phyloP scores from a whole-genome alignment of 2,329 filamentous ascomycete species.

The Gnomoniopsis sp. region DNA sequence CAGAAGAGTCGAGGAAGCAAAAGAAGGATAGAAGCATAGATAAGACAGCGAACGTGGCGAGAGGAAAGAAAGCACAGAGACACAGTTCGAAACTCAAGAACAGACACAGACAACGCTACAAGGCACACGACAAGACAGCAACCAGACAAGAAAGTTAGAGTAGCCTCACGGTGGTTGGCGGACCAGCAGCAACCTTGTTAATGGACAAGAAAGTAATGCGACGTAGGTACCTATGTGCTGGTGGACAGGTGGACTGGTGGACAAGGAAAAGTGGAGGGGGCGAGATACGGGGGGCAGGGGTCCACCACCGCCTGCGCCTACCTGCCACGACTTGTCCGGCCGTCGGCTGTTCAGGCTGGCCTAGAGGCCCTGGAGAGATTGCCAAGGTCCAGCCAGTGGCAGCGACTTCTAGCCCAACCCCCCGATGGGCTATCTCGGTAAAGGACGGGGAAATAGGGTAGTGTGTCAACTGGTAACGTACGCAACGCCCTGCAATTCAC shows the following conservation, averaged over 20 bases:
- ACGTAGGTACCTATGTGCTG: background rate
- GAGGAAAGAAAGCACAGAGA: background rate
- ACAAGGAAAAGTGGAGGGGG: background rate
- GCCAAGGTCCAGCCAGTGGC: background rate
- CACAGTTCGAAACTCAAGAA: background rate
- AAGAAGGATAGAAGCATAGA: background rate
- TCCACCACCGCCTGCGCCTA: too few relatives aligned
- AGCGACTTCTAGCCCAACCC: background rate
- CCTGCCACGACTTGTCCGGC: too few relatives aligned
- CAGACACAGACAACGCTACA: background rate
- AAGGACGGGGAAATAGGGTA: too few relatives aligned
- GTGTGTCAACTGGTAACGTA: too few relatives aligned
- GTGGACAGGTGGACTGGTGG: background rate
- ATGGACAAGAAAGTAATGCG: background rate
- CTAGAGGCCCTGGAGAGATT: too few relatives aligned
- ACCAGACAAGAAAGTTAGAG: background rate
- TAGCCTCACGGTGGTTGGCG: background rate
- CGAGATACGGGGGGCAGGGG: too few relatives aligned
- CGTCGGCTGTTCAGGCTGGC: too few relatives aligned
- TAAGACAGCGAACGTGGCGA: background rate
- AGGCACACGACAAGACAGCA: background rate
- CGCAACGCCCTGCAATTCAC: too few relatives aligned
- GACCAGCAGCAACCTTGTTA: conserved; percentile 6
- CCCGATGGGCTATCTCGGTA: too few relatives aligned
- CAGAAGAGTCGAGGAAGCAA: background rate